A percentile compares a stretch with the other conserved stretches of the same genome.
phyloP scores from a whole-genome alignment of 2,329 filamentous ascomycete species.

The Fusarium sp. region DNA sequence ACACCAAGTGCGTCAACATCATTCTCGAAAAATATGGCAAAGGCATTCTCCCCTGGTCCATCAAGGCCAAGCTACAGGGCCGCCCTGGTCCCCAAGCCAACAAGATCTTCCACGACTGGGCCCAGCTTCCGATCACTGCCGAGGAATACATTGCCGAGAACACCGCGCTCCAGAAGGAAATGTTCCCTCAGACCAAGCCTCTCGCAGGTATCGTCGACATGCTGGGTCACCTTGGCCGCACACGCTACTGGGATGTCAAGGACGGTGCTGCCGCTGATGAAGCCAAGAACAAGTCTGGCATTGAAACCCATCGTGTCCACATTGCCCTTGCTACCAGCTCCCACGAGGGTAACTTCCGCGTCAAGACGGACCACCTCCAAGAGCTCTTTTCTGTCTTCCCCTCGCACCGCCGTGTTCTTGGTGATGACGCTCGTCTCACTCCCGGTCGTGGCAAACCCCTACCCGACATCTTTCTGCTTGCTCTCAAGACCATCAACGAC shows the following conservation, averaged over 20 bases:
- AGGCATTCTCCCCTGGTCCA: conserved; percentile 84
- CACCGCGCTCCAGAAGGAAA: conserved; percentile 69
- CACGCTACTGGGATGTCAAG: conserved; percentile 59
- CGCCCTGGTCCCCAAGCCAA: conserved; percentile 64
- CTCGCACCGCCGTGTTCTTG: conserved; percentile 76
- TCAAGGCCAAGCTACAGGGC: conserved; percentile 86
- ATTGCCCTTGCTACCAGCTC: conserved; percentile 89
- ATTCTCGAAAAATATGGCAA: conserved; percentile 79
- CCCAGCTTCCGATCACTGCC: conserved; percentile 78
- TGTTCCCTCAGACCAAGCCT: conserved; percentile 79
- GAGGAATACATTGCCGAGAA: conserved; percentile 72
- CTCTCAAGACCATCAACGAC: conserved; percentile 84
- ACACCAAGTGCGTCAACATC: conserved; percentile 83
- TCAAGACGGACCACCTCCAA: conserved; percentile 75
- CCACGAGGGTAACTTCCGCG: conserved; percentile 72
- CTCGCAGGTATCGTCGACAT: conserved; percentile 80
- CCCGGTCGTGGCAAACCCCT: conserved; percentile 89
- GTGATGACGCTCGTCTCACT: conserved; percentile 82
- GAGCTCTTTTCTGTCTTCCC: conserved; percentile 73
- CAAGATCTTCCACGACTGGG: conserved; percentile 76
- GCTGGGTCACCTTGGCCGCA: conserved; percentile 66
- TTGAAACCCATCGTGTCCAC: conserved; percentile 62
- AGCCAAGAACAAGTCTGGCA: conserved; percentile 25
- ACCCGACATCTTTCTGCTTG: conserved; percentile 92
- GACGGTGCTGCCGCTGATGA: conserved; percentile 39